phyloP scores from a whole-genome alignment of 2,329 filamentous ascomycete genomes.

The Nemania abortiva region DNA sequence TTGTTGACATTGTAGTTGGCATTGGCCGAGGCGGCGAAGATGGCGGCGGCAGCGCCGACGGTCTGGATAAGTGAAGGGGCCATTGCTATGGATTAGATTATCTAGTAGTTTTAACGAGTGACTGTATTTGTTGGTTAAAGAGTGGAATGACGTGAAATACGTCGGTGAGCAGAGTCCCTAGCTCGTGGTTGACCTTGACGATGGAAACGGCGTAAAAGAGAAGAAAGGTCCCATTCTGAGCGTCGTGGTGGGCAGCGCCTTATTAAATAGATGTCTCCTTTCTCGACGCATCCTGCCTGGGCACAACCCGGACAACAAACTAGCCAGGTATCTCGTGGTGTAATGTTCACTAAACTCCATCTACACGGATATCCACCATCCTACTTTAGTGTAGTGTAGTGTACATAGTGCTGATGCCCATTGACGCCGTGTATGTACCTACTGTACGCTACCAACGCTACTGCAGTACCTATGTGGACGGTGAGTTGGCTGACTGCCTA shows the following conservation, averaged over 20 bases:
- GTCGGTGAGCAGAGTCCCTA: constrained; percentile 56
- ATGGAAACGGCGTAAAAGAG: constrained; percentile 40
- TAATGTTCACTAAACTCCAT: neutral
- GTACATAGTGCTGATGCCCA: constrained; percentile 19
- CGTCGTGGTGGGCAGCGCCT: constrained; percentile 17
- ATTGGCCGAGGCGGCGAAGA: constrained; percentile 38
- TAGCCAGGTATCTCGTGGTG: neutral
- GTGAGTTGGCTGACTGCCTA: neutral
- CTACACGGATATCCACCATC: constrained; percentile 23
- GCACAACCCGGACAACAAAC: neutral
- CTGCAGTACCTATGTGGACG: neutral
- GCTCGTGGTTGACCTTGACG: constrained; percentile 47
- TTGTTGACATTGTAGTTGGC: constrained; percentile 12
- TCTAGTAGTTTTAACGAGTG: constrained; percentile 44
- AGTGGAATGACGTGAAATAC: constrained; percentile 61
- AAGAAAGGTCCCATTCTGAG: constrained; percentile 22
- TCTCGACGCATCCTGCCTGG: neutral
- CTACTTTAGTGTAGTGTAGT: constrained; percentile 17
- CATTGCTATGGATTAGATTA: constrained; percentile 53
- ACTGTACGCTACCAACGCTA: constrained; percentile 5
- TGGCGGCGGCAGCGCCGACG: constrained; percentile 53
- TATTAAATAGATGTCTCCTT: constrained; percentile 37
- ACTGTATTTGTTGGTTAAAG: constrained; percentile 48
- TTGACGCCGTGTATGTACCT: constrained; percentile 9
- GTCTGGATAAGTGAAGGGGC: constrained; percentile 56